Percentiles rank a stretch among this genome's conserved stretches.
phyloP scores from a whole-genome alignment of 1,284 basidiomycete species.

The Ganoderma sinense region DNA sequence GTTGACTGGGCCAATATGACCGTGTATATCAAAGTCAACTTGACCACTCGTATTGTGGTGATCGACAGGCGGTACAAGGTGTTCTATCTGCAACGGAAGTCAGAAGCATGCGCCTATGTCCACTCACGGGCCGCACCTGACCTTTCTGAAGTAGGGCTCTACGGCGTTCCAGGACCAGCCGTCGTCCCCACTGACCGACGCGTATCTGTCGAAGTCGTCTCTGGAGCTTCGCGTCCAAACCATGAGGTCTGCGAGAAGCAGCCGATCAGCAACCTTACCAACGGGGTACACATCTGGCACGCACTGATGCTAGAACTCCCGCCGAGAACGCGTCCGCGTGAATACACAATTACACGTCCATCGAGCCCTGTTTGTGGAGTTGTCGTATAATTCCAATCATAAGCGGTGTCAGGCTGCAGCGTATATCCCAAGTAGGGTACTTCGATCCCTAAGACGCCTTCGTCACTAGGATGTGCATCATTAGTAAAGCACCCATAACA shows the following conservation, averaged over 20 bases:
- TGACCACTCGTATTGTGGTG: slow-evolving; percentile 25
- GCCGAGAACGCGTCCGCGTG: slow-evolving; percentile 46
- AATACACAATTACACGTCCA: slow-evolving; percentile 39
- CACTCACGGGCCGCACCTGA: not conserved
- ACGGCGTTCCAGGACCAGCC: slow-evolving; percentile 52
- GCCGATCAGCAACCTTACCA: not conserved
- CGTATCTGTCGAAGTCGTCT: slow-evolving; percentile 49
- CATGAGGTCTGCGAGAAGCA: slow-evolving; percentile 47
- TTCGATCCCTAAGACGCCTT: slow-evolving; percentile 28
- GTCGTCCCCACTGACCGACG: slow-evolving; percentile 44
- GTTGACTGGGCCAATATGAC: slow-evolving; percentile 37
- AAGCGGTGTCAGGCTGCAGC: slow-evolving; percentile 28
- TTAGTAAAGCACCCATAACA: not conserved
- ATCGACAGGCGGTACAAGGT: slow-evolving; percentile 30
- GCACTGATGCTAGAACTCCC: slow-evolving; percentile 48
- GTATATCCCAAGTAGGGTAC: slow-evolving; percentile 36
- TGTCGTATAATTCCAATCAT: slow-evolving; percentile 48
- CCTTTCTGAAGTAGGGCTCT: slow-evolving; percentile 42
- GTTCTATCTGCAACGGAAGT: slow-evolving; percentile 21
- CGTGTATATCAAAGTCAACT: slow-evolving; percentile 28
- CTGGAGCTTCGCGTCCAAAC: slow-evolving; percentile 49
- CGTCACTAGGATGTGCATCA: slow-evolving; percentile 29
- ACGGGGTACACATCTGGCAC: slow-evolving; percentile 9
- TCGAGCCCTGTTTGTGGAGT: slow-evolving; percentile 42
- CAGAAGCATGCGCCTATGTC: not conserved